Percentiles rank a stretch among this genome's conserved stretches.
phyloP scores from a whole-genome alignment of 2,329 filamentous ascomycete genomes.

The Sarocladiaceae sp. region DNA sequence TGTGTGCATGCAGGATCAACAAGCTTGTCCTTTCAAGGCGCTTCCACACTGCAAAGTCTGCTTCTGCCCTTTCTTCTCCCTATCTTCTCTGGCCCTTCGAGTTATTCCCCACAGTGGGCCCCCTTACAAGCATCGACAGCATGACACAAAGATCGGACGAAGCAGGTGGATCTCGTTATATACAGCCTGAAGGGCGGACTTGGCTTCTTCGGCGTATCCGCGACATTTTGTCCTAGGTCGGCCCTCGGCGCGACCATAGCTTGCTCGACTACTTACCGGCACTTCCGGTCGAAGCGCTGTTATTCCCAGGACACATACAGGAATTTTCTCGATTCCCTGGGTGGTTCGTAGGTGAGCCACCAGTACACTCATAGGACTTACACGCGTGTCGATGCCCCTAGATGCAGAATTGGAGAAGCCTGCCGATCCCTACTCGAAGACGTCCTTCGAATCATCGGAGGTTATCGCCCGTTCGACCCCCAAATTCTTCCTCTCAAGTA shows the following conservation, averaged over 20 bases:
- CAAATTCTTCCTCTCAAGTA: no score
- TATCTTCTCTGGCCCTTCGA: no score
- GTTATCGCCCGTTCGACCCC: no score
- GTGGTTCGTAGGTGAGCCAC: no score
- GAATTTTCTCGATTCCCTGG: no score
- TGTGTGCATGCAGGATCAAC: background rate
- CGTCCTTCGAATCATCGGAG: no score
- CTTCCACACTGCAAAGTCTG: background rate
- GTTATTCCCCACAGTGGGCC: conserved; percentile 3
- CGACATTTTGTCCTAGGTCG: background rate
- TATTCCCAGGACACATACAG: no score
- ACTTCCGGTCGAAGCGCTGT: background rate
- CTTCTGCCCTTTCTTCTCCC: background rate
- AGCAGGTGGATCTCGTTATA: background rate
- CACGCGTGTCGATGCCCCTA: no score
- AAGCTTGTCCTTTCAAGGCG: conserved; percentile 3
- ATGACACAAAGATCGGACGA: conserved; percentile 4
- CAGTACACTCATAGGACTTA: no score
- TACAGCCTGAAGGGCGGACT: conserved; percentile 6
- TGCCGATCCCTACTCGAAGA: no score
- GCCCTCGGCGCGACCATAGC: background rate
- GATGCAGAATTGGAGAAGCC: no score
- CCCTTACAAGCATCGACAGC: background rate
- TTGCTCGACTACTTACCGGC: background rate
- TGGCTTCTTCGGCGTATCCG: background rate